Conservation (phyloP, 2,329 filamentous ascomycete species). For the Chrysoporthe deuterocubensis region DNA sequence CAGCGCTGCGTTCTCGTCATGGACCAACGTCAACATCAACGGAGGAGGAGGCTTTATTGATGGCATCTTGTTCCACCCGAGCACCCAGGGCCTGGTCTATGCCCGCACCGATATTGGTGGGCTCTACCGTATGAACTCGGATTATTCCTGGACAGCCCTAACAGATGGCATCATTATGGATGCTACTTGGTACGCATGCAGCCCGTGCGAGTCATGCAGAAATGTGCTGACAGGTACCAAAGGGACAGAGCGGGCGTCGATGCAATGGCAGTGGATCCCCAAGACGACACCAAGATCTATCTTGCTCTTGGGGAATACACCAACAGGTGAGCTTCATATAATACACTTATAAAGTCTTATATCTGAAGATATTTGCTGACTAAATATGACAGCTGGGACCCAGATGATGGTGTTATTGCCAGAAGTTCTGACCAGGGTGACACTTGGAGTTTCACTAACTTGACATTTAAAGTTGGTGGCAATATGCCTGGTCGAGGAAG, state of each 20-base stretch:
- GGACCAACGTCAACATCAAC: constrained; percentile 47
- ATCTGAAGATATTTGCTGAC: not conserved
- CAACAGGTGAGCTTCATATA: constrained; percentile 44
- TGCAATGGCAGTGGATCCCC: constrained; percentile 59
- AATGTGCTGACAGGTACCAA: not conserved
- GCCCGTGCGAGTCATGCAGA: not conserved
- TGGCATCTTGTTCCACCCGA: constrained; percentile 61
- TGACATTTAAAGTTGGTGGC: constrained; percentile 64
- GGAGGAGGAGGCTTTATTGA: constrained; percentile 62
- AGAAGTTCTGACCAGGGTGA: constrained; percentile 57
- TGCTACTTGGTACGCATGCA: constrained; percentile 21
- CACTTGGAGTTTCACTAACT: constrained; percentile 53
- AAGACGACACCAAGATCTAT: constrained; percentile 56
- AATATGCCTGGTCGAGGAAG: constrained; percentile 65
- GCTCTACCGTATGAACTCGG: constrained; percentile 57
- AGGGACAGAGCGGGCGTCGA: constrained; percentile 63
- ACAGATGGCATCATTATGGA: constrained; percentile 27
- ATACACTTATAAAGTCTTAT: no score
- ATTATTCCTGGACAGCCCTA: constrained; percentile 41
- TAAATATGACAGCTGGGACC: constrained; percentile 44
- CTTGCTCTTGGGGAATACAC: constrained; percentile 62
- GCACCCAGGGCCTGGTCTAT: constrained; percentile 54
- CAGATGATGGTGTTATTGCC: constrained; percentile 58
- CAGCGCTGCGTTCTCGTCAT: constrained; percentile 35
- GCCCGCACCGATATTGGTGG: constrained; percentile 62